A percentile compares a stretch with the other conserved stretches of the same genome.
Conservation (phyloP, 139 green algal genomes). For the Coccomyxa sp. region DNA sequence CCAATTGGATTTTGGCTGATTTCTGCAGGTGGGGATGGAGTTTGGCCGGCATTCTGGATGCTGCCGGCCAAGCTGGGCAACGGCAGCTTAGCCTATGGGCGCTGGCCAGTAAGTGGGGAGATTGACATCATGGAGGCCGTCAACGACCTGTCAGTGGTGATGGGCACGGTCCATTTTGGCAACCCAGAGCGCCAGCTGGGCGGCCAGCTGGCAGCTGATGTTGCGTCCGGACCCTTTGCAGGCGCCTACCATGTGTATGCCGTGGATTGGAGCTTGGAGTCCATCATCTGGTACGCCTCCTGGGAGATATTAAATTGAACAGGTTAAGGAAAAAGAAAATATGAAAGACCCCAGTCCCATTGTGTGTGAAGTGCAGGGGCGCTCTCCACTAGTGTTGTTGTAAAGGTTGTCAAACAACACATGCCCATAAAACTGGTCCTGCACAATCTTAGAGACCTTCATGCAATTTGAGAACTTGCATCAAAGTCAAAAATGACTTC, state of each 20-base stretch:
- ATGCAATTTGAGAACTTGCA: too few species aligned
- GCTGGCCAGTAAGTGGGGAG: constrained; percentile 27
- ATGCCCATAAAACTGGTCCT: too few species aligned
- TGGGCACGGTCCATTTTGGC: constrained; percentile 25
- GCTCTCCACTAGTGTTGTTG: too few species aligned
- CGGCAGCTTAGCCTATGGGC: constrained; percentile 21
- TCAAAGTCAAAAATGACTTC: too few species aligned
- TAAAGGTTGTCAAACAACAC: too few species aligned
- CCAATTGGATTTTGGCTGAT: background rate
- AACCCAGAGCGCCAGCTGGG: background rate
- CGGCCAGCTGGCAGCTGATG: background rate
- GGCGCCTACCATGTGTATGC: constrained; percentile 9
- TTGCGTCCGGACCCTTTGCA: background rate
- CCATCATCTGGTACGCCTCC: background rate
- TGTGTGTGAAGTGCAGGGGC: too few species aligned
- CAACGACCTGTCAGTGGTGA: constrained; percentile 10
- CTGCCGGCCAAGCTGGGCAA: constrained; percentile 6
- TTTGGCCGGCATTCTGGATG: constrained; percentile 43
- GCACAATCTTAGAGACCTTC: too few species aligned
- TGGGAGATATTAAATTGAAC: background rate
- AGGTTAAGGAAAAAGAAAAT: too few species aligned
- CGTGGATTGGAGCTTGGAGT: background rate
- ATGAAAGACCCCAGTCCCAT: too few species aligned
- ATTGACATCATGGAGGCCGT: constrained; percentile 40
- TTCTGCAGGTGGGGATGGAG: constrained; percentile 11